Percentiles rank a stretch among this genome's conserved stretches.
Conservation (phyloP, 306 rosid genomes). For the Vigna unguiculata region DNA sequence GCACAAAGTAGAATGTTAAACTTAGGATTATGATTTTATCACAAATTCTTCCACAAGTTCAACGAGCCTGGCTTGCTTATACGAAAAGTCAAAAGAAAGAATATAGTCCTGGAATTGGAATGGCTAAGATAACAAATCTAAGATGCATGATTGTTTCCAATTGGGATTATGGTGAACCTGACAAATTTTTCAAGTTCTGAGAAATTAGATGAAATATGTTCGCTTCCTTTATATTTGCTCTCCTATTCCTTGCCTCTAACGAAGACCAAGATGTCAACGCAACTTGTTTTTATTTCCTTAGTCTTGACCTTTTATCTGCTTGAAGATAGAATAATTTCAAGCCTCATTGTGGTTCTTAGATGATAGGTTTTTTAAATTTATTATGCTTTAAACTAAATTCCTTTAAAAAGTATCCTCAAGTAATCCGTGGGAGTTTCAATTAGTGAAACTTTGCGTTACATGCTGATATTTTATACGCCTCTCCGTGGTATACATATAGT, state of each 20-base stretch:
- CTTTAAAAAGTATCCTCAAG: conserved; percentile 15
- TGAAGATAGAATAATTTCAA: conserved; percentile 27
- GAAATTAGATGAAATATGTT: conserved; percentile 9
- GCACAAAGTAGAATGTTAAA: conserved; percentile 8
- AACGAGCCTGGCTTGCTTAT: conserved; percentile 18
- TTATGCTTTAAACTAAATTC: conserved; percentile 25
- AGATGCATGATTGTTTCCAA: conserved; percentile 27
- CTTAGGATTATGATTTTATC: neutral
- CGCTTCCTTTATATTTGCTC: conserved; percentile 25
- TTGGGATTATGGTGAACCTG: conserved; percentile 12
- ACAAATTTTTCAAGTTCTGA: conserved; percentile 11
- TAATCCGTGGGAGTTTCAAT: conserved; percentile 23
- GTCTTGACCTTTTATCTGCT: conserved; percentile 18
- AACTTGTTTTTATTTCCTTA: conserved; percentile 22
- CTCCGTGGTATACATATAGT: conserved; percentile 1
- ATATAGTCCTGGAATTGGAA: conserved; percentile 7
- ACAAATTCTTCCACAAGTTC: neutral
- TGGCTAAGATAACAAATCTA: conserved; percentile 15
- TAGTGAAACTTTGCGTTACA: conserved; percentile 20
- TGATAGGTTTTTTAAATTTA: conserved; percentile 1
- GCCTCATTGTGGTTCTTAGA: conserved; percentile 27
- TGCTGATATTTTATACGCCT: conserved; percentile 25
- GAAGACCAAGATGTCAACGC: conserved; percentile 23
- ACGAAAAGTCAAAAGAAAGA: neutral
- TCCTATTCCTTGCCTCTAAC: conserved; percentile 23